Percentiles rank a stretch among this genome's conserved stretches.
Conservation (phyloP, 345 rosid species). For the Euclidium syriacum region DNA sequence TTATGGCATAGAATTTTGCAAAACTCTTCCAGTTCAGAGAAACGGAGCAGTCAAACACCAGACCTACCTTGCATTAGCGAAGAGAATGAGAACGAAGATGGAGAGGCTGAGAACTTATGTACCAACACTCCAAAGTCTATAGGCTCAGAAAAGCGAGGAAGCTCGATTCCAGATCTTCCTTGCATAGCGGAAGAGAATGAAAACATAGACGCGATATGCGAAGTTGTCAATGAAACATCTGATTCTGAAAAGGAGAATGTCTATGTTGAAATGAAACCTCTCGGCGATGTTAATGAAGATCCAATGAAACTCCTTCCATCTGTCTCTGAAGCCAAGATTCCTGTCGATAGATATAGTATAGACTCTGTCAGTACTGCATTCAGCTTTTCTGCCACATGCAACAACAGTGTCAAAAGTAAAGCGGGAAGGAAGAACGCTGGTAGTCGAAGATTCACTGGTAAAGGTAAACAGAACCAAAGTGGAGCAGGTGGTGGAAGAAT, state of each 20-base stretch:
- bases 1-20: constrained; percentile 62
- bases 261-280: constrained; percentile 50
- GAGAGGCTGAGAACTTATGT: constrained; percentile 47
- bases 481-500: constrained; percentile 36
- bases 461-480: constrained; percentile 43
- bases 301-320: constrained; percentile 35
- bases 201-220: constrained; percentile 39
- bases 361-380: constrained; percentile 56
- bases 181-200: constrained; percentile 77
- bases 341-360: constrained; percentile 51
- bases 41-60: constrained; percentile 56
- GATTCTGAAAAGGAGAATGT: constrained; percentile 27
- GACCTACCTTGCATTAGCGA: constrained; percentile 87
- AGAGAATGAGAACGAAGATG: constrained; percentile 63
- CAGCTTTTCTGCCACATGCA: constrained; percentile 44
- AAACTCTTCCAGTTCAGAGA: constrained; percentile 64
- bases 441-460: constrained; percentile 42
- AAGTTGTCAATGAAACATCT: constrained; percentile 35
- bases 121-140: constrained; percentile 41
- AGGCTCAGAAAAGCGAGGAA: constrained; percentile 58
- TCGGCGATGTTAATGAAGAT: constrained; percentile 48
- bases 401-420: constrained; percentile 41
- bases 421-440: constrained; percentile 34
- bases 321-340: constrained; percentile 39
- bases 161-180: constrained; percentile 71